Percentiles rank a stretch among this genome's conserved stretches.
These are phyloP conservation scores for Arachis monticola DNA, from an alignment of 331 rosid genomes.

Conservation along the genomic window DNA sequence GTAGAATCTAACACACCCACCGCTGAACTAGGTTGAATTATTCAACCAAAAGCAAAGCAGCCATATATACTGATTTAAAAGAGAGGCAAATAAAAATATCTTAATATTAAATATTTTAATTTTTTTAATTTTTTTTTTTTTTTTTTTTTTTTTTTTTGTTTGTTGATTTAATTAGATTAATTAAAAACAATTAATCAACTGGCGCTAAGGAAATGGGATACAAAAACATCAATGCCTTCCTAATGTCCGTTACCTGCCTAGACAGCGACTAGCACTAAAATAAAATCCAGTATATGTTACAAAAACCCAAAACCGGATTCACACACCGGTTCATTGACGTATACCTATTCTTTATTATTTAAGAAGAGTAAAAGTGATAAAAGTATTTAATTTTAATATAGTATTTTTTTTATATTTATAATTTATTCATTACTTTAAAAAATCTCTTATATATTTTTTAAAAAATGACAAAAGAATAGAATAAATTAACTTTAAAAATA, in stretches of 20 bases:
- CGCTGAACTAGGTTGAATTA: slow-evolving; percentile 38
- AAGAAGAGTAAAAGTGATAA: too few species aligned
- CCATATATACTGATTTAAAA: neutral
- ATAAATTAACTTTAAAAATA: too few species aligned
- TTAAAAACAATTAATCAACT: slow-evolving; percentile 21
- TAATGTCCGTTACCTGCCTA: slow-evolving; percentile 38
- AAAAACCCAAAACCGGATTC: slow-evolving; percentile 34
- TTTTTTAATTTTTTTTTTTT: too few species aligned
- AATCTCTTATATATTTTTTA: too few species aligned
- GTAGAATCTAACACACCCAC: slow-evolving; percentile 24
- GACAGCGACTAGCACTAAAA: slow-evolving; percentile 36
- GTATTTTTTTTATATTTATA: too few species aligned
- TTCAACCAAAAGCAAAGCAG: slow-evolving; percentile 42
- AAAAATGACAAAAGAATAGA: too few species aligned
- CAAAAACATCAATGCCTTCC: slow-evolving; percentile 47
- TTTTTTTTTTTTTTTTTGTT: too few species aligned
- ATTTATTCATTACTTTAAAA: too few species aligned
- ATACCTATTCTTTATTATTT: neutral
- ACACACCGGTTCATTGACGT: slow-evolving; percentile 15
- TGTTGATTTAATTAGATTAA: slow-evolving; percentile 23
- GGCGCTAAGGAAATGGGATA: slow-evolving; percentile 24
- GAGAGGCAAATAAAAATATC: slow-evolving; percentile 33
- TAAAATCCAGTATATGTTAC: slow-evolving; percentile 24
- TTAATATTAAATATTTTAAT: slow-evolving; percentile 8
- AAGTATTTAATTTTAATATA: too few species aligned